Evolutionary conservation across 345 rosid species (phyloP).

Genomic region (Euphorbia peplus): DNA sequence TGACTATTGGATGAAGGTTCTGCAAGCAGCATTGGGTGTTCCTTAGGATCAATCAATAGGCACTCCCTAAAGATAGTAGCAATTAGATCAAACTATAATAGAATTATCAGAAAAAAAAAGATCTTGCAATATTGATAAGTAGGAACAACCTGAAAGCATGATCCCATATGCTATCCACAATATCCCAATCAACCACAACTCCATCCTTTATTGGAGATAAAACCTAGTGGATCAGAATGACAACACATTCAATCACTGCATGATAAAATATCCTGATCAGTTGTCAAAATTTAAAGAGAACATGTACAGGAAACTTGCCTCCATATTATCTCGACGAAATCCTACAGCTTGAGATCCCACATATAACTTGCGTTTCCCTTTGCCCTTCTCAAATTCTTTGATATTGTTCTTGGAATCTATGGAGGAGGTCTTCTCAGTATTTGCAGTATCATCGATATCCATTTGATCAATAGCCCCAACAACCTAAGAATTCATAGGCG

Average conservation of each 20-base stretch:
- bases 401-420: conserved; percentile 52
- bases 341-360: conserved; percentile 90
- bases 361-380: conserved; percentile 70
- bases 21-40: conserved; percentile 95
- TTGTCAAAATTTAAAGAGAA: background rate
- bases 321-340: conserved; percentile 90
- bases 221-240: conserved; percentile 42
- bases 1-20: conserved; percentile 87
- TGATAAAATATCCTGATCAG: background rate
- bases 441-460: conserved; percentile 68
- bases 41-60: conserved; percentile 77
- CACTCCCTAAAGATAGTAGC: conserved; percentile 51
- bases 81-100: background rate
- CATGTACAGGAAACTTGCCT: conserved; percentile 44
- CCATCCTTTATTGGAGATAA: conserved; percentile 92
- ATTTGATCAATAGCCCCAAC: conserved; percentile 88
- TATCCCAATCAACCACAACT: conserved; percentile 89
- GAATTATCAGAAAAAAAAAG: background rate
- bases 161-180: conserved; percentile 94
- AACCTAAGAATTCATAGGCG: conserved; percentile 42
- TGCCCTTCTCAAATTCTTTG: conserved; percentile 54
- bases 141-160: conserved; percentile 74
- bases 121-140: conserved; percentile 10
- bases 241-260: conserved; percentile 7
- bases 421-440: conserved; percentile 39